A percentile compares a stretch with the other conserved stretches of the same genome.
These are phyloP conservation scores for Talaromyces thailandensis DNA, from an alignment of 495 filamentous ascomycete genomes.

Conservation along the genomic window DNA sequence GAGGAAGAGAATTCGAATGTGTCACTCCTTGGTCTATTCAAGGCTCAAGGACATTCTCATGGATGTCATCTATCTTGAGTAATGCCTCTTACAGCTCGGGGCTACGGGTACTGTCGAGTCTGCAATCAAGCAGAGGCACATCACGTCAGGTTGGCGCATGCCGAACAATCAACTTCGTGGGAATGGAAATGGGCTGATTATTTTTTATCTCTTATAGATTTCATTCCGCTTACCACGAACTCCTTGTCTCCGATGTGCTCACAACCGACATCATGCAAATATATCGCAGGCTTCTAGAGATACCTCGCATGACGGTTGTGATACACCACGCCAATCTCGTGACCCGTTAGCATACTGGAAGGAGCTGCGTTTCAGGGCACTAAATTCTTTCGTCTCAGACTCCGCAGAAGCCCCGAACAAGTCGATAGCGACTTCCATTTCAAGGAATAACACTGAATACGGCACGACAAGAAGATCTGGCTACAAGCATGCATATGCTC, in stretches of 20 bases:
- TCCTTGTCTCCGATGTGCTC: not conserved
- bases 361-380: not conserved
- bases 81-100: slow-evolving; percentile 34
- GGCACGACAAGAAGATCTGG: not conserved
- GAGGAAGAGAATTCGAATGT: not conserved
- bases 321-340: not conserved
- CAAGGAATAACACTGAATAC: not conserved
- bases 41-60: slow-evolving; percentile 24
- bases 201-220: not conserved
- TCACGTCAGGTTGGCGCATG: slow-evolving; percentile 1
- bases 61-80: slow-evolving; percentile 41
- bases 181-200: not conserved
- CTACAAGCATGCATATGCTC: not conserved
- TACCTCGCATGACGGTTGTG: not conserved
- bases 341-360: not conserved
- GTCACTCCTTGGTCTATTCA: not conserved
- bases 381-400: not conserved
- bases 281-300: not conserved
- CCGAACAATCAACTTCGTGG: not conserved
- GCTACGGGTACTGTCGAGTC: slow-evolving; percentile 24
- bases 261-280: not conserved
- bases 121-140: not conserved
- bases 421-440: not conserved
- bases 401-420: not conserved
- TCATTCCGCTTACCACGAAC: not conserved